Base-by-base conservation (phyloP, 208 protist species). In the Trypanosoma cruzi region DNA sequence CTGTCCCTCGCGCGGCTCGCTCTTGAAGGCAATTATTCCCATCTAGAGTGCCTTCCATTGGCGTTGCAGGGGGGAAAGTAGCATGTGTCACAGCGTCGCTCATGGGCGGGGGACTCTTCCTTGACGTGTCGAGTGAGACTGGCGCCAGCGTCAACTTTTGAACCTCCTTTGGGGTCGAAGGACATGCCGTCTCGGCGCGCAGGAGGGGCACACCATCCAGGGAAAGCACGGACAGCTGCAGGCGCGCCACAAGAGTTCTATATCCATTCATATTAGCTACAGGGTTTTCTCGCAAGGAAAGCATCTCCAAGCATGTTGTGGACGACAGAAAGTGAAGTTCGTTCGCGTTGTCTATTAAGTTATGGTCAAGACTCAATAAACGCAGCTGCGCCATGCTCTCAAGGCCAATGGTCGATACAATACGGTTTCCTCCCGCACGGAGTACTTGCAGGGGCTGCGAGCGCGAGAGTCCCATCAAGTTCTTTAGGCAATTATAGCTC, bases 271-370 rank as follows among this genome's bases (percentile, higher is more conserved):
- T 67, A 24, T 68, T 78, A 20, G 80, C 73, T 6, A 96, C 79
- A 0, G 90, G 85, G 67, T 93, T 93, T 40, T 77, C 75, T 29
- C 66, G 66, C 36, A 92, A 37, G 16, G 64, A 79, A 31, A 96
- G 70, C 58, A 88, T 73, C 77, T 92, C 79, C 54, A 96, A 67
- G 24, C 70, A 62, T n/a, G 74, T 59, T 18, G 75, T 76, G 20
- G 69, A 76, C 2, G 70, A 65, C 13, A 92, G 49, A 71, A 88
- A 91, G 28, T 80, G 16, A 5, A 96, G 75, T 61, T 89, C 90
- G 28, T 93, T 84, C 0, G 82, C 20, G 62, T 73, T 81, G n/a
- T 85, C 79, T 55, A 96, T 85, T 64, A 89, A 82, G 69, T 96
- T 96, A 64, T 90, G 83, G 55, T 74, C 76, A 13, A 93, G 53